Evolutionary conservation across 1,284 basidiomycete species (phyloP).

Genomic region (Coriolopsis trogii): DNA sequence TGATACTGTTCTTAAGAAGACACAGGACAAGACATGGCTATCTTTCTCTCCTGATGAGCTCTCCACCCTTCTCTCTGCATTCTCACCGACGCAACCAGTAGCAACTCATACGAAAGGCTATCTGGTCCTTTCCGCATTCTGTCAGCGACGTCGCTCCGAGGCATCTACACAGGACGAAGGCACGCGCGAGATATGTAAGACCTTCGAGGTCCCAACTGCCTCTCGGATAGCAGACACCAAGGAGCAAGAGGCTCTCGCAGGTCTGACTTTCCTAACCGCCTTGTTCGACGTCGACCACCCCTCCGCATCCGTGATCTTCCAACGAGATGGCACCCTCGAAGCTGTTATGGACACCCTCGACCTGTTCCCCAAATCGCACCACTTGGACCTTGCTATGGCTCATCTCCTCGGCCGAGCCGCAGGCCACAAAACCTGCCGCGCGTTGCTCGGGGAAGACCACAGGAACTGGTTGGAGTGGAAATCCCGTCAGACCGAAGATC

Average conservation of each 20-base stretch:
- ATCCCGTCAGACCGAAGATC: slow-evolving; percentile 50
- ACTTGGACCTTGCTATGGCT: slow-evolving; percentile 57
- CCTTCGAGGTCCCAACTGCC: slow-evolving; percentile 51
- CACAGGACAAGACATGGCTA: slow-evolving; percentile 36
- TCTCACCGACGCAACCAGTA: slow-evolving; percentile 48
- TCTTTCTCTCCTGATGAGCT: slow-evolving; percentile 57
- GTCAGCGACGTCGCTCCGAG: slow-evolving; percentile 52
- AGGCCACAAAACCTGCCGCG: slow-evolving; percentile 72
- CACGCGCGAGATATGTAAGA: slow-evolving; percentile 48
- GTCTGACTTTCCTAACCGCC: slow-evolving; percentile 66
- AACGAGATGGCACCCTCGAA: slow-evolving; percentile 61
- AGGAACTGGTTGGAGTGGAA: slow-evolving; percentile 64
- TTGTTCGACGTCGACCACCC: slow-evolving; percentile 78
- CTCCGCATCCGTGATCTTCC: slow-evolving; percentile 63
- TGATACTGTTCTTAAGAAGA: slow-evolving; percentile 40
- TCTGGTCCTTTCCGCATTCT: slow-evolving; percentile 64
- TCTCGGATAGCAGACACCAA: slow-evolving; percentile 55
- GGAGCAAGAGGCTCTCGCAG: slow-evolving; percentile 51
- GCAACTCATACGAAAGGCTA: slow-evolving; percentile 64
- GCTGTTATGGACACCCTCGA: slow-evolving; percentile 68
- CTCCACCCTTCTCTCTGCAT: slow-evolving; percentile 54
- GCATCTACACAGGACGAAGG: slow-evolving; percentile 44
- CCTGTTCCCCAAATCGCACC: slow-evolving; percentile 49
- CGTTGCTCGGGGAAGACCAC: slow-evolving; percentile 56
- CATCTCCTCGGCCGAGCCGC: slow-evolving; percentile 74